These are phyloP conservation scores for Leptodermis oblonga DNA, from an alignment of 257 asterid species.

Conservation along the genomic window DNA sequence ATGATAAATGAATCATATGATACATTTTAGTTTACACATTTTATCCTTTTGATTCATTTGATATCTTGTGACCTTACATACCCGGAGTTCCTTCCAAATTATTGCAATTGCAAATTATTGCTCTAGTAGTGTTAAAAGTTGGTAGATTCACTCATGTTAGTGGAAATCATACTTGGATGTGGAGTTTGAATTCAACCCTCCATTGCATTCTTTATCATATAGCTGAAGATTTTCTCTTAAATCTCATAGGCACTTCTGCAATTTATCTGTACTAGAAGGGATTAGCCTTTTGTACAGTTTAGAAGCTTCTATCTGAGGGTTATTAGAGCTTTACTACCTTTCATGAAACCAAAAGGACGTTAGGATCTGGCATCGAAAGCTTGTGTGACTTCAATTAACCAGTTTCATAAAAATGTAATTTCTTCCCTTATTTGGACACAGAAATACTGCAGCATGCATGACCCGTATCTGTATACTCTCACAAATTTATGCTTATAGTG, in stretches of 20 bases:
- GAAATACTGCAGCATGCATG: background rate
- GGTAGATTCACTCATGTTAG: background rate
- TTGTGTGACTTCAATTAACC: background rate
- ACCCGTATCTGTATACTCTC: background rate
- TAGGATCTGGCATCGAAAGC: background rate
- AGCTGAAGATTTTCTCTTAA: background rate
- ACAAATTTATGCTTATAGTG: background rate
- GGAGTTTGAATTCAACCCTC: background rate
- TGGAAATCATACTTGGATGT: background rate
- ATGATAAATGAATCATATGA: slow-evolving; percentile 10
- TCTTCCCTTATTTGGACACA: background rate
- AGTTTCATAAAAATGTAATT: background rate
- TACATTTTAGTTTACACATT: background rate
- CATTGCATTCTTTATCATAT: background rate
- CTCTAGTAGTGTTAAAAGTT: background rate
- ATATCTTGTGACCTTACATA: background rate
- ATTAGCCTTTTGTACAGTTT: background rate
- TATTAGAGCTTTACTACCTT: background rate
- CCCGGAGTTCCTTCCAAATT: background rate
- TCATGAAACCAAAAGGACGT: background rate
- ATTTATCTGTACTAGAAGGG: background rate
- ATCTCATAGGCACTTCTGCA: background rate
- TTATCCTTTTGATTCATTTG: background rate
- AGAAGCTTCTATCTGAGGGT: background rate
- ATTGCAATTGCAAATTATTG: background rate